Conservation (phyloP, 192 early-diverging fungal species). For the Globomyces pollinis-pini region DNA sequence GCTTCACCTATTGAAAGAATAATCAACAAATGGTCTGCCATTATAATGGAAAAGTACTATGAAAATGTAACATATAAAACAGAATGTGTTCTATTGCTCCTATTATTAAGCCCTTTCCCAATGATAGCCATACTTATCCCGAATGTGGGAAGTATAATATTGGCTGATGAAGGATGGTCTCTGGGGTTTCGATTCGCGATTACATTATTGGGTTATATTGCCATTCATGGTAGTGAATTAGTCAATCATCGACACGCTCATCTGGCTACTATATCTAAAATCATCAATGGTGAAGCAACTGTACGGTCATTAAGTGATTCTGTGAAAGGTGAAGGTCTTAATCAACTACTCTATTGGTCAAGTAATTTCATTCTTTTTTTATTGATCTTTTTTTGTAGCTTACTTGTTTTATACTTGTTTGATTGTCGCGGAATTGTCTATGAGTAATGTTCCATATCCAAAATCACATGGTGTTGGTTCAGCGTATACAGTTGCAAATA, state of each 20-base stretch:
- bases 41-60: neutral
- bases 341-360: neutral
- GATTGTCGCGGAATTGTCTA: neutral
- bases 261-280: neutral
- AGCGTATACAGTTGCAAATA: neutral
- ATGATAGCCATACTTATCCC: neutral
- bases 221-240: neutral
- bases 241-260: neutral
- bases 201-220: neutral
- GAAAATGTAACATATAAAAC: slow-evolving; percentile 3
- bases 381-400: neutral
- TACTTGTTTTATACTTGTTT: neutral
- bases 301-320: neutral
- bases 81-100: slow-evolving; percentile 3
- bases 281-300: slow-evolving; percentile 3
- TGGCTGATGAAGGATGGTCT: neutral
- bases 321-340: neutral
- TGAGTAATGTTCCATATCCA: neutral
- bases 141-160: neutral
- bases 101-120: neutral
- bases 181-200: neutral
- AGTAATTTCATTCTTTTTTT: neutral
- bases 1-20: neutral
- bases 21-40: neutral
- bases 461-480: neutral